Base-by-base conservation (phyloP, 2,329 filamentous ascomycete genomes). In the Byssochlamys sp. region DNA sequence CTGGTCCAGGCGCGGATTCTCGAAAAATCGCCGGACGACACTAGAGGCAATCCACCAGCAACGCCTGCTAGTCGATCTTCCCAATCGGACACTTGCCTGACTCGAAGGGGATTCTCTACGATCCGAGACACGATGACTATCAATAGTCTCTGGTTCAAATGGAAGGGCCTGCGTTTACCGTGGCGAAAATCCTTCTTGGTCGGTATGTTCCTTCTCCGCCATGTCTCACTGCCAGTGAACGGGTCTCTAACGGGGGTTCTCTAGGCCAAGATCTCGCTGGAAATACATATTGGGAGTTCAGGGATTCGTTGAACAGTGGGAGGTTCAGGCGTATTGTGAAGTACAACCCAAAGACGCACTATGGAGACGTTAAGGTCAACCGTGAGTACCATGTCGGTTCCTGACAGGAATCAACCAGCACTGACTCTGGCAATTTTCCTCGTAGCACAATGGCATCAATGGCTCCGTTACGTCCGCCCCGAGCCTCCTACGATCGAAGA, bases 271-370 rank as follows among this genome's bases (percentile, higher is more conserved):
- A 87, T 69, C 76, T 87, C 53, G 69, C 77, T 24, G 84, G 84
- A 60, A 86, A 86, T 71, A 86, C 83, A 9, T 87, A 80, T 69
- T 87, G 84, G 84, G 83, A 85, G 66, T 86, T 86, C 71, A 82
- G 81, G 66, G 82, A 85, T 66, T 72, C 75, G 19, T 60, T 83
- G 57, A 81, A 83, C 62, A 69, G 79, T 45, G 71, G 75, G 48
- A 78, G 83, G 50, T 75, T 77, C 60, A 78, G 84, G 39, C 77
- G 84, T 29, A 86, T 86, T 19, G 82, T 85, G 57, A 78, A 81
- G 62, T 81, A 80, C 63, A 74, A 73, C 49, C 74, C 74, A 6
- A 73, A 74, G 60, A 79, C 77, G 7, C 81, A 85, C 65, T 80
- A 80, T 64, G 75, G 77, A 57, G 84, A 87, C 65, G 80, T 86